phyloP scores from a whole-genome alignment of 176 grass and related monocot species.

The Oryza nivara region DNA sequence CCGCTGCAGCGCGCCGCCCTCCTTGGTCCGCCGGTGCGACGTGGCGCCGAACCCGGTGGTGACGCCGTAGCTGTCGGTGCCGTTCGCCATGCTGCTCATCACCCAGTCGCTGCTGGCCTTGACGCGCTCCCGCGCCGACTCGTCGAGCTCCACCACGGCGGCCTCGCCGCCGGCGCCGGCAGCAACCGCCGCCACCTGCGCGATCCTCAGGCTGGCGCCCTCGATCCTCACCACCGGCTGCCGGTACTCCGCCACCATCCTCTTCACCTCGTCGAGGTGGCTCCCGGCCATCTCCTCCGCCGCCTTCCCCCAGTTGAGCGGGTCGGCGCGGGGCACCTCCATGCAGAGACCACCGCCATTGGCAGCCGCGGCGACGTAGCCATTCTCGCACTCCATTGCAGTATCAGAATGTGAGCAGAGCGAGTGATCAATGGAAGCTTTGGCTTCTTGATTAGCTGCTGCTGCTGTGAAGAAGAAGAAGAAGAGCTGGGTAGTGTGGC shows the following conservation, averaged over 20 bases:
- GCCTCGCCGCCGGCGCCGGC: background rate
- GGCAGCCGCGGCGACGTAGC: background rate
- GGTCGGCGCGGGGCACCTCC: background rate
- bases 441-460: background rate
- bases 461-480: background rate
- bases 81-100: slow-evolving; percentile 75
- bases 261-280: background rate
- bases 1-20: slow-evolving; percentile 75
- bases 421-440: background rate
- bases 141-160: slow-evolving; percentile 72
- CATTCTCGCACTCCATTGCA: background rate
- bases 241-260: background rate
- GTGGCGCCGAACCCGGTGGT: slow-evolving; percentile 96
- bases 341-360: background rate
- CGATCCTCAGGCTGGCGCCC: background rate
- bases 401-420: background rate
- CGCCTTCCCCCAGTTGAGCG: background rate
- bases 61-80: slow-evolving; percentile 96
- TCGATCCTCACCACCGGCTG: background rate
- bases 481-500: background rate
- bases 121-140: slow-evolving; percentile 65
- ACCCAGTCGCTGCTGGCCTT: slow-evolving; percentile 91
- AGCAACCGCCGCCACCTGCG: background rate
- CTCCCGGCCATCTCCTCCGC: background rate
- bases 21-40: slow-evolving; percentile 85